Conservation (phyloP, 208 protist species). For the Crithidia sp. region DNA sequence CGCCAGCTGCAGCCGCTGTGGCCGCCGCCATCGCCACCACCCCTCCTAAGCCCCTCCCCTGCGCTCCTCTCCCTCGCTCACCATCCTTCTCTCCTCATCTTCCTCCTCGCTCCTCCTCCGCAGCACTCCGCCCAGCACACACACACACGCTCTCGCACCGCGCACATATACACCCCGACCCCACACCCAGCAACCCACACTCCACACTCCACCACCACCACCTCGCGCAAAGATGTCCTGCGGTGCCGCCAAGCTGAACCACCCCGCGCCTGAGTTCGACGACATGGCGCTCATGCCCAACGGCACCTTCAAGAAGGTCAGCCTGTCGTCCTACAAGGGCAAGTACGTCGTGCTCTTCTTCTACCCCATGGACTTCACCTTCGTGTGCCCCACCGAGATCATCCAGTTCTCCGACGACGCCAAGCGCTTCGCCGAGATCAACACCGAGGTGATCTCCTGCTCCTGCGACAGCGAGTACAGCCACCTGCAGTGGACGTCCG, state of each 20-base stretch:
- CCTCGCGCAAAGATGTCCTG: slow-evolving; percentile 8
- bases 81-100: too few relatives aligned
- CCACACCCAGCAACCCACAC: too few relatives aligned
- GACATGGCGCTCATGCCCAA: slow-evolving; percentile 92
- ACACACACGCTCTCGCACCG: too few relatives aligned
- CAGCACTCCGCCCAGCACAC: too few relatives aligned
- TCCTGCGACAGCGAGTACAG: slow-evolving; percentile 95
- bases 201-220: background rate
- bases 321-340: slow-evolving; percentile 91
- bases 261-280: slow-evolving; percentile 91
- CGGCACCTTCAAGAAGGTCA: slow-evolving; percentile 95
- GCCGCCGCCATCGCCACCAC: too few relatives aligned
- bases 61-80: too few relatives aligned
- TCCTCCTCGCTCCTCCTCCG: too few relatives aligned
- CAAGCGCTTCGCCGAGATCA: slow-evolving; percentile 89
- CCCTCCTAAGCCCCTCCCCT: too few relatives aligned
- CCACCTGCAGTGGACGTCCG: slow-evolving; percentile 97
- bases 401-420: slow-evolving; percentile 94
- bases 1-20: too few relatives aligned
- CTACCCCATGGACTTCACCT: slow-evolving; percentile 97
- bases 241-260: slow-evolving; percentile 59
- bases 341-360: slow-evolving; percentile 97
- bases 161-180: too few relatives aligned
- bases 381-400: slow-evolving; percentile 98
- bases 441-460: slow-evolving; percentile 92